Percentiles rank a stretch among this genome's conserved stretches.
phyloP scores from a whole-genome alignment of 495 filamentous ascomycete species.

The Penicillium arizonense region DNA sequence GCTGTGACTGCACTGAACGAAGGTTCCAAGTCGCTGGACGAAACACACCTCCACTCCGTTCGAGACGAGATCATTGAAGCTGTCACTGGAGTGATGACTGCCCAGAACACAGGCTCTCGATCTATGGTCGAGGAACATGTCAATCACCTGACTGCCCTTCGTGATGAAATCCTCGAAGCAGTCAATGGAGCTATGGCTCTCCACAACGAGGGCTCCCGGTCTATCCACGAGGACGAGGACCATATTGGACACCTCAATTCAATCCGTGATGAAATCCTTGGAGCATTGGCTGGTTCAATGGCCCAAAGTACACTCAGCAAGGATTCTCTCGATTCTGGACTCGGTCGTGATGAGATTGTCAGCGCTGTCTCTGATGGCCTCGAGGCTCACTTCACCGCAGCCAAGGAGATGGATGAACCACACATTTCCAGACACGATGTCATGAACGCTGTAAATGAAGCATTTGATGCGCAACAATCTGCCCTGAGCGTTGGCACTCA shows the following conservation, averaged over 20 bases:
- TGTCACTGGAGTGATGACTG: conserved; percentile 51
- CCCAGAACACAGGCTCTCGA: conserved; percentile 8
- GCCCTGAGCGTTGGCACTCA: conserved; percentile 20
- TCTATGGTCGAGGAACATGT: conserved; percentile 20
- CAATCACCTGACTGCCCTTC: conserved; percentile 16
- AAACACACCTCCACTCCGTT: conserved; percentile 5
- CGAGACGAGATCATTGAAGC: conserved; percentile 18
- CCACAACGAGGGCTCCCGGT: background rate
- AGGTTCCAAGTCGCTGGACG: conserved; percentile 1
- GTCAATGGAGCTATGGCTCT: background rate
- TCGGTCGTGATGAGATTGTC: conserved; percentile 46
- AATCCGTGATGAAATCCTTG: conserved; percentile 41
- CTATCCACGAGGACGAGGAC: conserved; percentile 18
- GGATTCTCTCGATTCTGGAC: conserved; percentile 47
- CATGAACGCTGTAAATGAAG: conserved; percentile 55
- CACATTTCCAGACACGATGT: conserved; percentile 49
- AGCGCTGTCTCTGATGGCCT: conserved; percentile 43
- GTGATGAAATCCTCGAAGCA: conserved; percentile 44
- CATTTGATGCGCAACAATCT: conserved; percentile 47
- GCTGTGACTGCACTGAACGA: conserved; percentile 42
- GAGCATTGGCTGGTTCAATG: conserved; percentile 36
- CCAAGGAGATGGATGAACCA: conserved; percentile 35
- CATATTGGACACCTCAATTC: conserved; percentile 26
- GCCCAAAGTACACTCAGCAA: conserved; percentile 47
- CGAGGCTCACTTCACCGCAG: conserved; percentile 38